These are phyloP conservation scores for Candida mattraensis DNA, from an alignment of 805 yeast genomes.

Conservation along the genomic window DNA sequence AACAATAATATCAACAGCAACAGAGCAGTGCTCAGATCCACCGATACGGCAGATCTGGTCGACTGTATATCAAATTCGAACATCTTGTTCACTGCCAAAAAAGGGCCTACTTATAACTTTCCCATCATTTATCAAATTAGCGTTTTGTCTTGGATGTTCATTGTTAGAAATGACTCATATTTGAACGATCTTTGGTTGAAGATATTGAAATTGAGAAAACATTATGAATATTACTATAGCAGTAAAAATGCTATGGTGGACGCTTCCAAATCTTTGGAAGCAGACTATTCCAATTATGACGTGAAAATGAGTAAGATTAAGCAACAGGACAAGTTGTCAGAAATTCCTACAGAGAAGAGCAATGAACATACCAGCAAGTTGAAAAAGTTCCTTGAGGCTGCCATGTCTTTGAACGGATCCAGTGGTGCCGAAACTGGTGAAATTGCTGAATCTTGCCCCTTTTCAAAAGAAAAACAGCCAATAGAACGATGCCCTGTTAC, in stretches of 20 bases:
- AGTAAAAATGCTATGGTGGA: conserved; percentile 31
- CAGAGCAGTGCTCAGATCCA: conserved; percentile 14
- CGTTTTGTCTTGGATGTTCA: conserved; percentile 58
- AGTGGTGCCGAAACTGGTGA: background rate
- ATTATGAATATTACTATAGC: conserved; percentile 37
- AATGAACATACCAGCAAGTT: conserved; percentile 33
- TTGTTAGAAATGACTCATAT: conserved; percentile 59
- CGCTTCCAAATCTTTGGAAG: conserved; percentile 32
- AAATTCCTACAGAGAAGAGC: conserved; percentile 26
- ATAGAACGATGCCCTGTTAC: conserved; percentile 31
- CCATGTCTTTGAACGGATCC: conserved; percentile 16
- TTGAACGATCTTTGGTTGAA: conserved; percentile 52
- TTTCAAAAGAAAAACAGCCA: conserved; percentile 6
- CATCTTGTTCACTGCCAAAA: conserved; percentile 37
- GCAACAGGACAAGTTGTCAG: conserved; percentile 16
- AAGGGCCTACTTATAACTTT: conserved; percentile 35
- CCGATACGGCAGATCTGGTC: conserved; percentile 29
- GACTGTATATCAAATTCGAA: conserved; percentile 36
- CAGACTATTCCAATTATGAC: conserved; percentile 34
- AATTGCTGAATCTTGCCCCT: conserved; percentile 3
- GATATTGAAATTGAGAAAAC: conserved; percentile 36
- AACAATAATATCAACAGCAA: conserved; percentile 3
- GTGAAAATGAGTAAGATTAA: conserved; percentile 25
- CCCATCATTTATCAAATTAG: conserved; percentile 41
- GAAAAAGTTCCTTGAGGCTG: conserved; percentile 33